These are phyloP conservation scores for Calonectria naviculata DNA, from an alignment of 2,329 filamentous ascomycete genomes.

Conservation along the genomic window DNA sequence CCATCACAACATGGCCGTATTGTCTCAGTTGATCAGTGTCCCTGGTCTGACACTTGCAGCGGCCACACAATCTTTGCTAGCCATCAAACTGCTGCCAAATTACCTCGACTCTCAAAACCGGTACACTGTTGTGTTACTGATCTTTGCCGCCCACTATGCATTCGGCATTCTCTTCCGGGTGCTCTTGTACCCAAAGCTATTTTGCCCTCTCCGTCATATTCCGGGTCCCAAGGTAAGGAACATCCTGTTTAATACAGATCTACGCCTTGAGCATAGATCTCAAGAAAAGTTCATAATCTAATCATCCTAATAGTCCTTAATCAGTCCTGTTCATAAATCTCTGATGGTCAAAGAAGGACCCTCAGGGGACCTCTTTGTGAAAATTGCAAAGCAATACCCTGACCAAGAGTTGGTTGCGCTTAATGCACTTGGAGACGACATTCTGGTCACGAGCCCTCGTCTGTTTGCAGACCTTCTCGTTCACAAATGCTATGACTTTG, in stretches of 20 bases:
- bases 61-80: constrained; percentile 38
- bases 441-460: constrained; percentile 36
- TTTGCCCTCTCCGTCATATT: constrained; percentile 37
- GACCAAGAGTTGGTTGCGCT: constrained; percentile 36
- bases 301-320: constrained; percentile 16
- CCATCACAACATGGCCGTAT: constrained; percentile 20
- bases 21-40: constrained; percentile 28
- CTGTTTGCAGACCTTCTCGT: constrained; percentile 41
- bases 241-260: too few species aligned
- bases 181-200: constrained; percentile 29
- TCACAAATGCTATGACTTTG: constrained; percentile 62
- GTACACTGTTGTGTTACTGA: constrained; percentile 13
- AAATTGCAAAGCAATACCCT: constrained; percentile 38
- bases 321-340: constrained; percentile 31
- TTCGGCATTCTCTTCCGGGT: constrained; percentile 32
- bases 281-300: too few species aligned
- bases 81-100: constrained; percentile 40
- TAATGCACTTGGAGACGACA: constrained; percentile 25
- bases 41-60: constrained; percentile 30
- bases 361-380: constrained; percentile 38
- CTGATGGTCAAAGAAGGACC: constrained; percentile 34
- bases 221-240: constrained; percentile 31
- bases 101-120: constrained; percentile 30
- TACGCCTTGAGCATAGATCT: too few species aligned
- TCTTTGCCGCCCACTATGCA: constrained; percentile 33